Percentiles rank a stretch among this genome's conserved stretches.
phyloP scores from a whole-genome alignment of 2,329 filamentous ascomycete species.

The Tolypocladium sp. region DNA sequence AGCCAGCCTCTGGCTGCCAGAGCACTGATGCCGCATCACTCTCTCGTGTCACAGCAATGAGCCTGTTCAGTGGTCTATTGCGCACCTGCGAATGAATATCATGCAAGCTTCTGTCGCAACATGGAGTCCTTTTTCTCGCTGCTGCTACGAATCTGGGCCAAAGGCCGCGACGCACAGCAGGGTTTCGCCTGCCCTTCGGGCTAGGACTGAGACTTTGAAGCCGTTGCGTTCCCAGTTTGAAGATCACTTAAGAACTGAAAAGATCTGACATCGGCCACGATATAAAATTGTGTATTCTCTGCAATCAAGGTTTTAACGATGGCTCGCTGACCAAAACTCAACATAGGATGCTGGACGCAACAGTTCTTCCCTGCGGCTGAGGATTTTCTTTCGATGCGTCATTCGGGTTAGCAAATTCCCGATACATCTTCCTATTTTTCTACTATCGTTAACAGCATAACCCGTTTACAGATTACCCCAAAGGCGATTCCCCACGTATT shows the following conservation, averaged over 20 bases:
- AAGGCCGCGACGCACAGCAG: conserved; percentile 49
- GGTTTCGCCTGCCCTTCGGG: conserved; percentile 1
- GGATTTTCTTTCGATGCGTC: background rate
- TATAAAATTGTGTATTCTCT: background rate
- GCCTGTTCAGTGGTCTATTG: conserved; percentile 1
- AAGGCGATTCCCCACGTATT: background rate
- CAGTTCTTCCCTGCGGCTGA: background rate
- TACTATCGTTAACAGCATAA: background rate
- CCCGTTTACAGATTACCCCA: background rate
- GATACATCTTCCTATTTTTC: background rate
- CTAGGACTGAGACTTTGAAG: conserved; percentile 22
- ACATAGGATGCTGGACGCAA: background rate
- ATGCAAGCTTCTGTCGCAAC: conserved; percentile 27
- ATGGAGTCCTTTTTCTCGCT: conserved; percentile 41
- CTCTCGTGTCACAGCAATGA: background rate
- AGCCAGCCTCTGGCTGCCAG: background rate
- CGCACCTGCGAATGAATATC: background rate
- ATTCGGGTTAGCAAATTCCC: background rate
- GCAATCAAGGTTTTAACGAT: background rate
- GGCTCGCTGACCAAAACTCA: background rate
- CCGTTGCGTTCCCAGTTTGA: conserved; percentile 43
- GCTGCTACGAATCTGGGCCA: conserved; percentile 40
- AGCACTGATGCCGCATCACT: background rate
- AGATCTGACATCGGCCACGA: conserved; percentile 52
- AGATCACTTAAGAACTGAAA: conserved; percentile 56